Evolutionary conservation across 2,329 filamentous ascomycete genomes (phyloP), one percentile per base, ranked within the genome.

Genomic region (Leptoxyphium fumago): DNA sequence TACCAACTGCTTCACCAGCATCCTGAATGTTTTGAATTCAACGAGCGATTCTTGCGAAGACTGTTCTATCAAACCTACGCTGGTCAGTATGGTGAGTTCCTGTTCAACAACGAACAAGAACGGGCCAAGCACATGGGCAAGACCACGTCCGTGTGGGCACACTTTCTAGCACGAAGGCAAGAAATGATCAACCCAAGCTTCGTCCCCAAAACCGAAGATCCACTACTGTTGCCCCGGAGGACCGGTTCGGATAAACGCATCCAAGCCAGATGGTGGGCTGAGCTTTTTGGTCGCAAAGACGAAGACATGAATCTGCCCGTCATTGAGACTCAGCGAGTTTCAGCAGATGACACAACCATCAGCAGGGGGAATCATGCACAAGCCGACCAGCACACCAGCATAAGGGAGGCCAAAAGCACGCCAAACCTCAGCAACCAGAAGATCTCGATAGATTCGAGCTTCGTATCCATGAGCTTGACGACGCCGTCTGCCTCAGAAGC

Each of bases 51-150:
- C 62, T 68, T 98, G 6, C 76, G 86, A 21, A 78, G 91, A 15
- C 69, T 98, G 2, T 71, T 96, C 1, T 98, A 96, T 59, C 91
- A 98, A 60, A 74, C 94, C 1, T 89, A 96, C 59, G 89, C 89
- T 0, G 94, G 88, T 52, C 91, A 98, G 60, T 98, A 95, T 50
- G 91, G 91, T 39, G 95, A 89, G 0, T 98, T 98, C 60, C 71
- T 98, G 5, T 94, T 84, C 64, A 95, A 98, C 65, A 93, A 78
- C 45, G 91, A 98, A 61, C 91, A 87, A 57, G 84, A 94, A 55
- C 80, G 91, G 2, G 68, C 77, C 13, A 42, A 52, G 43, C 39
- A 60, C 38, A 82, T 18, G 91, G 38, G 79, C 87, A 54, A 73
- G 77, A 43, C 94, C 87, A 2, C 74, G 82, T 94, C 85, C 17